Conservation (phyloP, 2,329 filamentous ascomycete species). For the Penicillium sp. region DNA sequence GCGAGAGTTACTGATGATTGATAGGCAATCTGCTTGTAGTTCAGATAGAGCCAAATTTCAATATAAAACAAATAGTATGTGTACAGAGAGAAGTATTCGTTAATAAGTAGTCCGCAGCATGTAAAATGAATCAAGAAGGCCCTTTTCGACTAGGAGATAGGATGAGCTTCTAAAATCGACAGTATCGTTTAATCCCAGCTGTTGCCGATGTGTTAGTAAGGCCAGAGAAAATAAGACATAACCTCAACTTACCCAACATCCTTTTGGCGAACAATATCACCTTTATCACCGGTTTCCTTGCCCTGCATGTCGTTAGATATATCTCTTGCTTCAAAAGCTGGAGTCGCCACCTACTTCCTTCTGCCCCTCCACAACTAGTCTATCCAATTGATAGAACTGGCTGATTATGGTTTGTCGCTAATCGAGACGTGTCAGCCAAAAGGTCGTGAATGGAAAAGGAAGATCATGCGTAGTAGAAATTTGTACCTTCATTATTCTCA, state of each 20-base stretch:
- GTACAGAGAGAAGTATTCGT: not conserved
- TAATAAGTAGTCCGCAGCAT: not conserved
- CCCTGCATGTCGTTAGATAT: conserved; percentile 45
- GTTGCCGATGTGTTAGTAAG: conserved; percentile 7
- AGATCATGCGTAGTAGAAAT: not conserved
- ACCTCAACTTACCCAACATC: conserved; percentile 62
- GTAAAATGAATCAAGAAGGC: not conserved
- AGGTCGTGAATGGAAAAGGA: not conserved
- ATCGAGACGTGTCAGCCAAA: conserved; percentile 32
- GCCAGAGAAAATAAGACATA: not conserved
- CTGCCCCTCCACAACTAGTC: conserved; percentile 85
- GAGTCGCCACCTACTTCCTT: conserved; percentile 59
- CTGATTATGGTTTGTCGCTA: conserved; percentile 94
- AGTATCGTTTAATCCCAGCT: conserved; percentile 14
- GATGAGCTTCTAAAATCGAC: not conserved
- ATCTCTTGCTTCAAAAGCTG: conserved; percentile 15
- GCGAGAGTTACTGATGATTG: not conserved
- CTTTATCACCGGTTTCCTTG: conserved; percentile 62
- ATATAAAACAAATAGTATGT: conserved; percentile 9
- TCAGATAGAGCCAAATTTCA: not conserved
- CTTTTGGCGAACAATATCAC: conserved; percentile 67
- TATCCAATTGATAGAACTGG: conserved; percentile 89
- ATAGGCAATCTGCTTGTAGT: not conserved
- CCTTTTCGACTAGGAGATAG: not conserved
- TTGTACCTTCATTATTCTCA: conserved; percentile 86